Conservation (phyloP, 352 stramenopile species). For the Elongisporangium anandrum region DNA sequence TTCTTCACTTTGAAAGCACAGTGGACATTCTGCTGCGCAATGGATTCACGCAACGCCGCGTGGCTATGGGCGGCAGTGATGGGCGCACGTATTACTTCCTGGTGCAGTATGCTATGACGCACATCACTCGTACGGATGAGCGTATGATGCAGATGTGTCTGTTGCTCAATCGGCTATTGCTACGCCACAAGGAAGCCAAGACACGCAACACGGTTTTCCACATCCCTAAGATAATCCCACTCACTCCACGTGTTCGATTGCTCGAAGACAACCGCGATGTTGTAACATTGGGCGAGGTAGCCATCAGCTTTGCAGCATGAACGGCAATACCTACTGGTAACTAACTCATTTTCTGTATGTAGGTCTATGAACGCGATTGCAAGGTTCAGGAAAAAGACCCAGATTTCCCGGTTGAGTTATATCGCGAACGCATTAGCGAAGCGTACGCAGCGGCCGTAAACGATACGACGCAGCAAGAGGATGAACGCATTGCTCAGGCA, state of each 20-base stretch:
- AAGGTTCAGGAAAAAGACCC: conserved; percentile 62
- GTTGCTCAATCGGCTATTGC: conserved; percentile 82
- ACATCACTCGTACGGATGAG: conserved; percentile 92
- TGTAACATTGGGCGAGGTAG: conserved; percentile 75
- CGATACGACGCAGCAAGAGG: conserved; percentile 42
- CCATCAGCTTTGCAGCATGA: not conserved
- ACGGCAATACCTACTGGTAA: not conserved
- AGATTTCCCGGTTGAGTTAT: conserved; percentile 76
- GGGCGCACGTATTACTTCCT: conserved; percentile 89
- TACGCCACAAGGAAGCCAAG: conserved; percentile 85
- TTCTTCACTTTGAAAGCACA: conserved; percentile 86
- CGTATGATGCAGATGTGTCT: conserved; percentile 93
- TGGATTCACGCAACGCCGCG: conserved; percentile 88
- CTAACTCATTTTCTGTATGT: not conserved
- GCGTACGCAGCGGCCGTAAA: conserved; percentile 42
- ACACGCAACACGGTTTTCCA: conserved; percentile 88
- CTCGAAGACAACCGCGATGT: conserved; percentile 84
- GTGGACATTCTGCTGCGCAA: conserved; percentile 83
- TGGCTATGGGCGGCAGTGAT: conserved; percentile 88
- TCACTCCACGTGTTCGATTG: conserved; percentile 87
- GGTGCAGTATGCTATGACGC: conserved; percentile 91
- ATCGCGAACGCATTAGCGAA: conserved; percentile 67
- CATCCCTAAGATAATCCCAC: conserved; percentile 89
- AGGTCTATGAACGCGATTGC: conserved; percentile 82
- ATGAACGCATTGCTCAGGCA: conserved; percentile 53